phyloP scores from a whole-genome alignment of 495 filamentous ascomycete genomes.

The Echria macrotheca region DNA sequence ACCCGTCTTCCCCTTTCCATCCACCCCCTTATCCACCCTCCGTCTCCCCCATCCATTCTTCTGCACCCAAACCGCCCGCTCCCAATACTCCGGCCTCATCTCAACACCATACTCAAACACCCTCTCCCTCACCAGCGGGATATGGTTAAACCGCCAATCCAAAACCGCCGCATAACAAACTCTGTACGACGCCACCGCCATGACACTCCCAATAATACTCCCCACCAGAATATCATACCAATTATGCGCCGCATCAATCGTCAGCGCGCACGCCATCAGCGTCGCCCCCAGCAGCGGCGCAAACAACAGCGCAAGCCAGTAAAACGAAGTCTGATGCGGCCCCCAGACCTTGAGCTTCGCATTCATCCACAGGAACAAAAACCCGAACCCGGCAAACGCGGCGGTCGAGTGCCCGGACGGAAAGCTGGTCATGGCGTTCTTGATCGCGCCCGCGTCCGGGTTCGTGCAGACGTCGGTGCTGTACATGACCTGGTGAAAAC shows the following conservation, averaged over 20 bases:
- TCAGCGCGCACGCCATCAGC: constrained; percentile 53
- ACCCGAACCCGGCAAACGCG: constrained; percentile 53
- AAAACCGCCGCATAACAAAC: constrained; percentile 54
- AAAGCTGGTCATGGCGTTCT: constrained; percentile 51
- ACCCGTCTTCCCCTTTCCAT: too few species aligned
- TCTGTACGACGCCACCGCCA: constrained; percentile 52
- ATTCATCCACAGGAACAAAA: constrained; percentile 56
- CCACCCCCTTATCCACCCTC: too few species aligned
- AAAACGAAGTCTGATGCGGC: constrained; percentile 56
- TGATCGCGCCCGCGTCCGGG: constrained; percentile 32
- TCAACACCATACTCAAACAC: background rate
- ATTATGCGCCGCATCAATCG: constrained; percentile 56
- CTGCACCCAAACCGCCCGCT: constrained; percentile 4
- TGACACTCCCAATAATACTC: constrained; percentile 47
- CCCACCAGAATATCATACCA: constrained; percentile 58
- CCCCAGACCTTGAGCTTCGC: constrained; percentile 58
- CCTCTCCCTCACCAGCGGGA: constrained; percentile 32
- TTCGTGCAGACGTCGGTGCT: constrained; percentile 44
- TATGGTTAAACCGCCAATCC: constrained; percentile 54
- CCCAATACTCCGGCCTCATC: background rate
- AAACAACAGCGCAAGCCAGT: constrained; percentile 55
- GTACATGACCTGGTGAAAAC: constrained; percentile 44
- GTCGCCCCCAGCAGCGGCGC: constrained; percentile 53
- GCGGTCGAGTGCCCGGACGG: constrained; percentile 55
- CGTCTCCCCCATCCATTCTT: constrained; percentile 8